Base-by-base conservation (phyloP, 805 yeast genomes). In the Tetrapisispora nanseiensis region DNA sequence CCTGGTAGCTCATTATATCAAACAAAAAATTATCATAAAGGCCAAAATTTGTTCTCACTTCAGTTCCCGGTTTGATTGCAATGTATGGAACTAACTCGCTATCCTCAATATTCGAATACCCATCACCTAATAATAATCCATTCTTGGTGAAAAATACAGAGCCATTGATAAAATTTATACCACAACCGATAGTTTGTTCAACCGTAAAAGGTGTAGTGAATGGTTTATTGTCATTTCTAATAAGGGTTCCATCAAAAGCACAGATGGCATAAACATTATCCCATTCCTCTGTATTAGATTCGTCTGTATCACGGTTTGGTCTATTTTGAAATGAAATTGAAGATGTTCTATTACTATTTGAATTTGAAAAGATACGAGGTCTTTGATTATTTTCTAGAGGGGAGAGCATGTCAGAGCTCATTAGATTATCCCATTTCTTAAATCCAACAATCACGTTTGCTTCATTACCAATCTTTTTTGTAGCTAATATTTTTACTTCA, bases 111-210 rank as follows among this genome's bases (percentile, higher is more conserved):
- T 74, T 71, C 6, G 62, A 60, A 48, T 77, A 78, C 2, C 80
- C 80, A 30, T 68, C 65, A 1, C 81, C 82, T 34, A 77, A 55
- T 31, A 60, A 65, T 3, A 83, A 70, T 2, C 96, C 97, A 61
- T 89, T 87, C 57, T 83, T 80, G 0, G 96, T 87, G 49, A 76
- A 76, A 52, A 87, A 89, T 2, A 86, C 70, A 0, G 78, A 63
- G 33, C 75, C 71, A 32, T 74, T 75, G 13, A 72, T 66, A 51
- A 75, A 82, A 63, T 87, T 82, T 20, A 86, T 71, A 4, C 96
- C 96, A 60, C 89, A 82, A 0, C 97, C 97, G 47, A 89, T 71
- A 2, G 74, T 67, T 59, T 86, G 95, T 19, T 72, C 72, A 28
- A 63, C 55, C 0, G 78, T 75, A 57, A 73, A 80, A 24, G 59